phyloP scores from a whole-genome alignment of 768 basidiomycete species.

The Coprinopsis strossmayeri region DNA sequence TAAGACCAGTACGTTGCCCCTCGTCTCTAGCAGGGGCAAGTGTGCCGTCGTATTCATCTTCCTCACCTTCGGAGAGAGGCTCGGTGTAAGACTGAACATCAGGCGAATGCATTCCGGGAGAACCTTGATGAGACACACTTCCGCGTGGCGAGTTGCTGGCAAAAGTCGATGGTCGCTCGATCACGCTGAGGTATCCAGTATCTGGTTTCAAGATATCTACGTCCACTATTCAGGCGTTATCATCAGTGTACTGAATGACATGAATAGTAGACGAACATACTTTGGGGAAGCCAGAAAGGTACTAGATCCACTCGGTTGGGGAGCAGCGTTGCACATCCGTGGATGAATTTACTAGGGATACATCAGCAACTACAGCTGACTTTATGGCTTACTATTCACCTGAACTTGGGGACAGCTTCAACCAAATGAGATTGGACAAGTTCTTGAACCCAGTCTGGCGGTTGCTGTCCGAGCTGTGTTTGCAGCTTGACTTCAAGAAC shows the following conservation, averaged over 20 bases:
- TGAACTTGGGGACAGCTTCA: conserved; percentile 97
- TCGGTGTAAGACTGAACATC: conserved; percentile 54
- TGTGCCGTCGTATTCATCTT: conserved; percentile 56
- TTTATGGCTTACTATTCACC: conserved; percentile 33
- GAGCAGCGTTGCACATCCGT: conserved; percentile 90
- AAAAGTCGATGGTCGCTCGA: conserved; percentile 62
- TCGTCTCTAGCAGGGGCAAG: conserved; percentile 74
- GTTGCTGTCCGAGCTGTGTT: conserved; percentile 92
- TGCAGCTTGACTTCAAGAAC: conserved; percentile 97
- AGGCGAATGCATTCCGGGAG: conserved; percentile 14
- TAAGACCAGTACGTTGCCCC: conserved; percentile 71
- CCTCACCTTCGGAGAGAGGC: conserved; percentile 93
- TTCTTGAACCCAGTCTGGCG: conserved; percentile 93
- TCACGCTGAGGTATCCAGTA: conserved; percentile 63
- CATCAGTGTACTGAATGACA: neutral
- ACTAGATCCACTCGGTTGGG: conserved; percentile 92
- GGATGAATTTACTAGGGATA: conserved; percentile 87
- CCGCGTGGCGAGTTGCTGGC: conserved; percentile 34
- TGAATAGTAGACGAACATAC: conserved; percentile 30
- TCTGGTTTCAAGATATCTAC: conserved; percentile 92
- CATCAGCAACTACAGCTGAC: too few relatives aligned
- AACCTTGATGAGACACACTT: conserved; percentile 32
- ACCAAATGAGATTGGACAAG: conserved; percentile 94
- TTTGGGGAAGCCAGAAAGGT: conserved; percentile 98
- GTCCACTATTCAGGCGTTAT: conserved; percentile 56